Conservation (phyloP, 2,329 filamentous ascomycete genomes). For the Drechslerella dactyloides region DNA sequence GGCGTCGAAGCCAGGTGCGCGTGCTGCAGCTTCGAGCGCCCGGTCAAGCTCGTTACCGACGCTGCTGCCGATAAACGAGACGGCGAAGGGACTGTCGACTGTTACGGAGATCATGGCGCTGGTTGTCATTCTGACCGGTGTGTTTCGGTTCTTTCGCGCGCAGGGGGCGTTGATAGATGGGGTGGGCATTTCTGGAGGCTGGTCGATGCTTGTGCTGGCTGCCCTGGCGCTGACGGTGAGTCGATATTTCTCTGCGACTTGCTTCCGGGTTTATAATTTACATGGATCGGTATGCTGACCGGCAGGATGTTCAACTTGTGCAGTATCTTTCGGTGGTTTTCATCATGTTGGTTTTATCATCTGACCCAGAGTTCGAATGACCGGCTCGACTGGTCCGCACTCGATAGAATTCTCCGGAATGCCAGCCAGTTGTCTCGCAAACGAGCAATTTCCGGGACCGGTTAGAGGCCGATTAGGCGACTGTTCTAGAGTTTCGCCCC, state of each 20-base stretch:
- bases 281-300: no score
- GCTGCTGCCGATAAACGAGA: slow-evolving; percentile 22
- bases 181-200: slow-evolving; percentile 38
- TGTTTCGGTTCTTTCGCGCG: slow-evolving; percentile 32
- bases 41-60: background rate
- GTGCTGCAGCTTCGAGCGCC: no score
- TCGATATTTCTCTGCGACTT: background rate
- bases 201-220: slow-evolving; percentile 34
- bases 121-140: slow-evolving; percentile 28
- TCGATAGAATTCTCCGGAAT: no score
- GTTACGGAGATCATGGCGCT: slow-evolving; percentile 28
- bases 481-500: no score
- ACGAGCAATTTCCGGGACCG: no score
- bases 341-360: slow-evolving; percentile 18
- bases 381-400: background rate
- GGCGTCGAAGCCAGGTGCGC: slow-evolving; percentile 2
- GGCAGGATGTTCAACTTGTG: background rate
- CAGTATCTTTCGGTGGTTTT: slow-evolving; percentile 40
- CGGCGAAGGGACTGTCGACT: slow-evolving; percentile 12
- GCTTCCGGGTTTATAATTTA: background rate
- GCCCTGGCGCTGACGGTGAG: slow-evolving; percentile 24
- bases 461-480: no score
- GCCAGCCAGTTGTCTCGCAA: no score
- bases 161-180: slow-evolving; percentile 44
- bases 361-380: slow-evolving; percentile 20